Conservation (phyloP, 805 yeast genomes). For the Lipomyces spencermartinsiae region DNA sequence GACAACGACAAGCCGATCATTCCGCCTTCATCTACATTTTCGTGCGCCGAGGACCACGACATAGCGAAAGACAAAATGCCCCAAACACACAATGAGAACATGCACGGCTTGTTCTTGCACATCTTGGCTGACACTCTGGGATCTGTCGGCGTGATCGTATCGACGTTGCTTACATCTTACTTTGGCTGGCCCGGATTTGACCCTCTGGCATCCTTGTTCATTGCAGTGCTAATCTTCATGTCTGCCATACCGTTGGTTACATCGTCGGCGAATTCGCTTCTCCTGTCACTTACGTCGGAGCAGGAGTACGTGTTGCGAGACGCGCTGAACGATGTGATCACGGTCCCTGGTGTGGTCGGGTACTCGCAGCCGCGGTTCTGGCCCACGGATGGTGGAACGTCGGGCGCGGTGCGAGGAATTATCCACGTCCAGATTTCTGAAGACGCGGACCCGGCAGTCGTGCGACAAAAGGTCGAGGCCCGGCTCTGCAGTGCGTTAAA, state of each 20-base stretch:
- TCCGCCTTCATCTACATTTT: slow-evolving; percentile 3
- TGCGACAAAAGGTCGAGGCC: slow-evolving; percentile 65
- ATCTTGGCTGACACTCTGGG: slow-evolving; percentile 96
- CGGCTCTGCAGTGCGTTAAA: slow-evolving; percentile 49
- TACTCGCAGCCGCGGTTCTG: slow-evolving; percentile 92
- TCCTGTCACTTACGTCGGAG: slow-evolving; percentile 64
- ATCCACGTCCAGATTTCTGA: slow-evolving; percentile 75
- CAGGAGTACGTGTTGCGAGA: slow-evolving; percentile 70
- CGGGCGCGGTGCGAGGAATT: slow-evolving; percentile 64
- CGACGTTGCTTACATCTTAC: slow-evolving; percentile 76
- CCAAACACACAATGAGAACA: slow-evolving; percentile 62
- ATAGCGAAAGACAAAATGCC: slow-evolving; percentile 27
- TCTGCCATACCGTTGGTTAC: slow-evolving; percentile 85
- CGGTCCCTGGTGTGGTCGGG: slow-evolving; percentile 76
- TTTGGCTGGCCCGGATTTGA: slow-evolving; percentile 84
- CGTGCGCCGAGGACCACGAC: slow-evolving; percentile 26
- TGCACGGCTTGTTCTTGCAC: slow-evolving; percentile 94
- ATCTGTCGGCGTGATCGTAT: slow-evolving; percentile 93
- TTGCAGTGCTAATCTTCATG: slow-evolving; percentile 76
- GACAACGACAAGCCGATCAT: neutral
- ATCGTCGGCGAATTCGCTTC: slow-evolving; percentile 76
- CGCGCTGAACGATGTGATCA: slow-evolving; percentile 66
- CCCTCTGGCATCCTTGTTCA: slow-evolving; percentile 88
- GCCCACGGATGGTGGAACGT: slow-evolving; percentile 57
- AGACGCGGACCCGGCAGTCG: slow-evolving; percentile 68